A percentile compares a stretch with the other conserved stretches of the same genome.
phyloP scores from a whole-genome alignment of 192 early-diverging fungal genomes.

The Linnemannia hyalina region DNA sequence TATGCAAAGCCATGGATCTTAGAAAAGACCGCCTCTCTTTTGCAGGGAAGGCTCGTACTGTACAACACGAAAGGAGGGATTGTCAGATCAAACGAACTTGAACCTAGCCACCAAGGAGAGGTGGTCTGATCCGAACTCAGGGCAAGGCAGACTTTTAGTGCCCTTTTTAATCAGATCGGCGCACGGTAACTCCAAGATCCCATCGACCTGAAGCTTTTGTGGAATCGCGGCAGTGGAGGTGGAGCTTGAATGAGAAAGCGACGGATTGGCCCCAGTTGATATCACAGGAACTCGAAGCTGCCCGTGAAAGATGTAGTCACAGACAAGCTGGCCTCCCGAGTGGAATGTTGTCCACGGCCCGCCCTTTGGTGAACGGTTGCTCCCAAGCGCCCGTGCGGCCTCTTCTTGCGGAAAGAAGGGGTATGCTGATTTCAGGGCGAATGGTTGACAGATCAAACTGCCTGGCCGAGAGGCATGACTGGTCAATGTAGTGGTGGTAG shows the following conservation, averaged over 20 bases:
- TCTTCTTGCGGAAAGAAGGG: not conserved
- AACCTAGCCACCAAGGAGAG: conserved; percentile 43
- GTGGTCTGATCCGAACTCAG: conserved; percentile 41
- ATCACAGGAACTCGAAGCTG: conserved; percentile 1
- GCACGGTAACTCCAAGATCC: conserved; percentile 34
- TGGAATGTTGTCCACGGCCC: conserved; percentile 28
- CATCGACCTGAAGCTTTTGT: conserved; percentile 12
- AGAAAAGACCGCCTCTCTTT: not conserved
- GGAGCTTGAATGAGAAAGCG: too few species aligned
- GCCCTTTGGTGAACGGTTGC: not conserved
- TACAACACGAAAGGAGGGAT: not conserved
- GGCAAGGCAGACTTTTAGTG: conserved; percentile 6
- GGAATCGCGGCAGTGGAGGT: too few species aligned
- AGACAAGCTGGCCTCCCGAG: not conserved
- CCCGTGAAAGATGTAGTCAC: conserved; percentile 49
- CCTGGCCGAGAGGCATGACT: not conserved
- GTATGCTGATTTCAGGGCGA: conserved; percentile 21
- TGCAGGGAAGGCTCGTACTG: not conserved
- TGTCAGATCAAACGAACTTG: conserved; percentile 1
- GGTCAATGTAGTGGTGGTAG: not conserved
- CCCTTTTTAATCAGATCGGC: not conserved
- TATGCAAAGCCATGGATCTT: not conserved
- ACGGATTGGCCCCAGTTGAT: not conserved
- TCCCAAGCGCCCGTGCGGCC: not conserved
- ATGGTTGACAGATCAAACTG: conserved; percentile 22